A percentile compares a stretch with the other conserved stretches of the same genome.
These are phyloP conservation scores for Amborella trichopoda DNA, from an alignment of 164 flowering plant genomes.

Conservation along the genomic window DNA sequence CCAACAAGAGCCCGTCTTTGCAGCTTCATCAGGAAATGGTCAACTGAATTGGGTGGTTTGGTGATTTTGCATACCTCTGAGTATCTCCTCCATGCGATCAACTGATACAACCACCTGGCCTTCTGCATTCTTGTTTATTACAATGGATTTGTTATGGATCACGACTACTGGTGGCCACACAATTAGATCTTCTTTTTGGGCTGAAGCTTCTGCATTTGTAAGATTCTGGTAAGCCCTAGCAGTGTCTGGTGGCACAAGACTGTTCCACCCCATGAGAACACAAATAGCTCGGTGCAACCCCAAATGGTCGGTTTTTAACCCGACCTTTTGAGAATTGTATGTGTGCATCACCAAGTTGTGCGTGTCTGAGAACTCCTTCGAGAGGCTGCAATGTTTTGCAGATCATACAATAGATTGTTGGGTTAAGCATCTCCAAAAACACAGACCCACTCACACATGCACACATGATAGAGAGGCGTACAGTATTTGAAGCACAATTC, in stretches of 20 bases:
- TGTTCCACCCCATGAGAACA: slow-evolving; percentile 61
- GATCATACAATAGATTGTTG: no score
- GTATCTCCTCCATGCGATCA: slow-evolving; percentile 27
- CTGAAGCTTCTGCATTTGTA: slow-evolving; percentile 27
- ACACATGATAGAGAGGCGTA: not conserved
- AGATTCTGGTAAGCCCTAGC: slow-evolving; percentile 20
- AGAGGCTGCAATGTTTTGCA: slow-evolving; percentile 30
- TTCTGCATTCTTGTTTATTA: slow-evolving; percentile 14
- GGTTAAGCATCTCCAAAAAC: not conserved
- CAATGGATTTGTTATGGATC: slow-evolving; percentile 43
- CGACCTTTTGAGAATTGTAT: slow-evolving; percentile 25
- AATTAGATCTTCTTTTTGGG: slow-evolving; percentile 50
- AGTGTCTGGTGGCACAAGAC: slow-evolving; percentile 15
- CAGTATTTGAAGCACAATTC: not conserved
- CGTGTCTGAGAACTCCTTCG: slow-evolving; percentile 35
- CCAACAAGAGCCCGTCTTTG: no score
- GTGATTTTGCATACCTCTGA: slow-evolving; percentile 31
- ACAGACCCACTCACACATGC: not conserved
- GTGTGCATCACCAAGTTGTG: slow-evolving; percentile 44
- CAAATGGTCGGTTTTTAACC: slow-evolving; percentile 45
- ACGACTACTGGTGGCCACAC: slow-evolving; percentile 72
- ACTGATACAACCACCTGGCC: slow-evolving; percentile 21
- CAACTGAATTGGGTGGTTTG: no score
- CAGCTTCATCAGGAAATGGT: no score
- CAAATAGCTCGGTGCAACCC: slow-evolving; percentile 73